Base-by-base conservation (phyloP, 805 yeast genomes). In the Nakazawaea wickerhamii region DNA sequence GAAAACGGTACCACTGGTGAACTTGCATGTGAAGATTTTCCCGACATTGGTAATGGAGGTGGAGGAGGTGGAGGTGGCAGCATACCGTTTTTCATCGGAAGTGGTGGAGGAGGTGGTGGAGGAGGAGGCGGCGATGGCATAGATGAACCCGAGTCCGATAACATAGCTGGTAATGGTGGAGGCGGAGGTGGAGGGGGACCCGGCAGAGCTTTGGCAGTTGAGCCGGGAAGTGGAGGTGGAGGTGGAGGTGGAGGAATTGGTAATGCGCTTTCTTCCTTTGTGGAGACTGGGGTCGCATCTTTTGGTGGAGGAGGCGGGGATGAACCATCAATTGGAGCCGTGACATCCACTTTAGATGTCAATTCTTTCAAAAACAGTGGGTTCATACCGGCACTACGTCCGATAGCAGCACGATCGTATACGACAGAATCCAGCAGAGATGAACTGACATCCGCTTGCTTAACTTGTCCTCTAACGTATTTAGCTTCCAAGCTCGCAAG, bases 291-390 rank as follows among this genome's bases (percentile, higher is more conserved):
- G 10, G 10, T 7, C 26, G 7, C 10, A 7, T 23, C 10, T 23
- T 23, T 4, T 59, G 57, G 50, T 13, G 52, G 46, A 4, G 33
- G 11, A 28, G 40, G 25, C 13, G 52, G 40, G 8, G 8, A 13
- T 18, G 37, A 13, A 9, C 23, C 38, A 18, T 30, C 40, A 31
- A 69, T 67, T 1, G 76, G 54, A 4, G 64, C 65, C 3, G 65
- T 54, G 43, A 63, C 72, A 6, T 59, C 63, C 10, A 78, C 81
- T 49, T 73, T 76, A 3, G 68, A 57, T 18, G 70, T 64, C 49
- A 79, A 61, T 52, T 79, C 85, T 36, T 68, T 64, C 49, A 79
- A 61, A 52, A 79, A 77, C 22, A 70, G 58, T 10, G 79, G 76
- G 44, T 70, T 61, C 65, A 70, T 54, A 1, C 59, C 59, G 34